phyloP scores from a whole-genome alignment of 2,329 filamentous ascomycete species.

The Colletotrichum horii region DNA sequence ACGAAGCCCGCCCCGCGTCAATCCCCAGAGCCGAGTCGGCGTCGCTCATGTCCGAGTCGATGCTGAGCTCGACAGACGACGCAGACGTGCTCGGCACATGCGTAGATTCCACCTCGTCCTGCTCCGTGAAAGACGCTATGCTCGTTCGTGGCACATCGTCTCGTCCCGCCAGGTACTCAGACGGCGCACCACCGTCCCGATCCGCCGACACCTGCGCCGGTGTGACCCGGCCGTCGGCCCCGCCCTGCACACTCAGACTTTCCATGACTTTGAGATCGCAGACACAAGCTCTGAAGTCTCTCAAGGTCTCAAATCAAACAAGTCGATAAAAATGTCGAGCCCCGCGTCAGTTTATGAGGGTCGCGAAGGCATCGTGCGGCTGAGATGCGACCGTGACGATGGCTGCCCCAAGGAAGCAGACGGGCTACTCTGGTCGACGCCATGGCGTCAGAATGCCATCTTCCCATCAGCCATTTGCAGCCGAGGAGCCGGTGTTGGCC shows the following conservation, averaged over 20 bases:
- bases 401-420: not conserved
- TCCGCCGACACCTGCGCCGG: not conserved
- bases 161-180: not conserved
- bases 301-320: not conserved
- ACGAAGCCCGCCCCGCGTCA: not conserved
- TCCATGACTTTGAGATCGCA: not conserved
- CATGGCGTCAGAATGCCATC: not conserved
- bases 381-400: not conserved
- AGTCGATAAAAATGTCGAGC: not conserved
- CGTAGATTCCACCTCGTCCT: not conserved
- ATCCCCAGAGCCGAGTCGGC: slow-evolving; percentile 8
- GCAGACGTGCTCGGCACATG: slow-evolving; percentile 20
- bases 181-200: not conserved
- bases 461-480: not conserved
- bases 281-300: too few relatives aligned
- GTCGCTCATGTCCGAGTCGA: slow-evolving; percentile 5
- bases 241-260: not conserved
- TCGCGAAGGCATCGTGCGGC: not conserved
- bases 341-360: not conserved
- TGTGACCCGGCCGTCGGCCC: not conserved
- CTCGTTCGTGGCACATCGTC: not conserved
- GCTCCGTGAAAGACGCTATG: not conserved
- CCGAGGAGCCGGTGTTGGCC: not conserved
- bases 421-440: not conserved
- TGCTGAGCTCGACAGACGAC: not conserved